These are phyloP conservation scores for Sugiyamaella lignohabitans DNA, from an alignment of 805 yeast genomes.

Conservation along the genomic window DNA sequence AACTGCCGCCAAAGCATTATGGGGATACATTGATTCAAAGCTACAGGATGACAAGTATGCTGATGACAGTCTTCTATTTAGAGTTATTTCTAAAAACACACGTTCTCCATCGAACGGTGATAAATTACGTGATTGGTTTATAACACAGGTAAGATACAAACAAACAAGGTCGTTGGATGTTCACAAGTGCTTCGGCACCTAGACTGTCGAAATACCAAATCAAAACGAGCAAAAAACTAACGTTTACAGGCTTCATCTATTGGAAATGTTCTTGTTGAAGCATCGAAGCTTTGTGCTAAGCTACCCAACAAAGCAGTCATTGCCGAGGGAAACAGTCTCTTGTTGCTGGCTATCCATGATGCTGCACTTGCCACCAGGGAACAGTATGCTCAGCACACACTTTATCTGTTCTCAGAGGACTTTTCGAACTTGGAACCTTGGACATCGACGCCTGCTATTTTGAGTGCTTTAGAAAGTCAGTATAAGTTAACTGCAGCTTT, in stretches of 20 bases:
- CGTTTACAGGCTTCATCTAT: too few relatives aligned
- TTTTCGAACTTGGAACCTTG: slow-evolving; percentile 22
- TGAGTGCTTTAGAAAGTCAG: slow-evolving; percentile 21
- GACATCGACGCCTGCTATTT: slow-evolving; percentile 24
- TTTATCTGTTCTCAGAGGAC: slow-evolving; percentile 12
- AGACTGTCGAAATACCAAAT: too few relatives aligned
- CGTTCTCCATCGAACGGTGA: too few relatives aligned
- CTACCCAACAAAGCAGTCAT: slow-evolving; percentile 3
- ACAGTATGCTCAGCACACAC: slow-evolving; percentile 15
- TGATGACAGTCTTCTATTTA: background rate
- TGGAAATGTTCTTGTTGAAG: slow-evolving; percentile 7
- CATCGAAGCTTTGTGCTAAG: background rate
- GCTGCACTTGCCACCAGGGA: slow-evolving; percentile 16
- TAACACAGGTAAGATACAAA: too few relatives aligned
- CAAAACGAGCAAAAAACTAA: too few relatives aligned
- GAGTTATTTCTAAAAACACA: too few relatives aligned
- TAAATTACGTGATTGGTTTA: too few relatives aligned
- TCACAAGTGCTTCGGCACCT: too few relatives aligned
- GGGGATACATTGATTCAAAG: slow-evolving; percentile 25
- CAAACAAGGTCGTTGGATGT: too few relatives aligned
- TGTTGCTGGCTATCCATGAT: slow-evolving; percentile 15
- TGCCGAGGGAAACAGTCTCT: slow-evolving; percentile 14
- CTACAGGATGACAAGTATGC: slow-evolving; percentile 5
- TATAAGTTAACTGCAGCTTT: slow-evolving; percentile 21
- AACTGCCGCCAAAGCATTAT: slow-evolving; percentile 43